phyloP scores from a whole-genome alignment of 2,329 filamentous ascomycete species.

The Xylogone sp. region DNA sequence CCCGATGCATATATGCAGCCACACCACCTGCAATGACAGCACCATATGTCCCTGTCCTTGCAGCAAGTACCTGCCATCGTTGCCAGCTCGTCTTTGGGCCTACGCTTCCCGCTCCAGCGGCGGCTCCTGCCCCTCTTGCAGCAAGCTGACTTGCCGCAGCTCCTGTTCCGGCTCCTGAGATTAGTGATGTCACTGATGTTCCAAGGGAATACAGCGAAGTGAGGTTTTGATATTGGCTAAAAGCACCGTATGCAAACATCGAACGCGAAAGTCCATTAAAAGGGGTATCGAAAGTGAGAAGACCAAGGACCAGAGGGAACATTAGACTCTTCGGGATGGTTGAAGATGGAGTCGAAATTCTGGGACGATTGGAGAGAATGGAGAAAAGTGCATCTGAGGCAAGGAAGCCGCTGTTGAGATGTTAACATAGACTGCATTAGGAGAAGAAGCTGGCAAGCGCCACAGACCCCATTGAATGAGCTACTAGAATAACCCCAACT shows the following conservation, averaged over 20 bases:
- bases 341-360: constrained; percentile 38
- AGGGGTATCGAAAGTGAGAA: constrained; percentile 82
- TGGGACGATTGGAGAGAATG: constrained; percentile 45
- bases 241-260: constrained; percentile 59
- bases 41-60: constrained; percentile 77
- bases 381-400: constrained; percentile 77
- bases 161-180: constrained; percentile 19
- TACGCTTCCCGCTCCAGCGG: constrained; percentile 16
- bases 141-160: constrained; percentile 8
- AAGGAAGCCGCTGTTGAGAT: constrained; percentile 65
- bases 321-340: constrained; percentile 15
- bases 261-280: constrained; percentile 63
- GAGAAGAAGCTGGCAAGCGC: not conserved
- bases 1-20: constrained; percentile 74
- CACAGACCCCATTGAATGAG: constrained; percentile 72
- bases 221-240: constrained; percentile 56
- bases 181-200: constrained; percentile 38
- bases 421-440: constrained; percentile 7
- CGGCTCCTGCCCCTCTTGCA: not conserved
- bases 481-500: constrained; percentile 74
- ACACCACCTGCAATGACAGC: constrained; percentile 78
- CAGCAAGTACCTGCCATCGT: constrained; percentile 61
- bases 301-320: constrained; percentile 77
- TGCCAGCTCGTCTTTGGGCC: constrained; percentile 42
- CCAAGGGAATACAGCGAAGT: constrained; percentile 41